Evolutionary conservation across 1,284 basidiomycete species (phyloP).

Genomic region (Puccinia polysora): DNA sequence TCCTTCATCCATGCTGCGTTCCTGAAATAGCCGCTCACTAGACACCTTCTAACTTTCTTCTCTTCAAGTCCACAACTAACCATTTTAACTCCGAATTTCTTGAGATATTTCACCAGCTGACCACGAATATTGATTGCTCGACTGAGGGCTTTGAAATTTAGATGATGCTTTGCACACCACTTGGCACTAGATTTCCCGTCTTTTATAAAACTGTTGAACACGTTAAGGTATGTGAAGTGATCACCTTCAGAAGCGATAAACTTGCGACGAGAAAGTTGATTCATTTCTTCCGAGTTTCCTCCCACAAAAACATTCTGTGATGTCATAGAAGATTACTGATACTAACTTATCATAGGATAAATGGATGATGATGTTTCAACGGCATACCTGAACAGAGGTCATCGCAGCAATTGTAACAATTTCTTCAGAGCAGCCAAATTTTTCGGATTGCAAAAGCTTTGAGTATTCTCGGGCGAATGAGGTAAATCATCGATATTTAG

Average conservation of each 20-base stretch:
- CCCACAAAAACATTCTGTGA: constrained; percentile 72
- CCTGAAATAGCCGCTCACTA: constrained; percentile 87
- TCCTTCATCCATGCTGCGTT: constrained; percentile 83
- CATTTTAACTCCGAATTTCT: constrained; percentile 73
- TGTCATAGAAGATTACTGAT: not conserved
- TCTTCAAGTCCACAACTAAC: constrained; percentile 69
- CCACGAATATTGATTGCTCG: constrained; percentile 83
- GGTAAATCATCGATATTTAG: constrained; percentile 1
- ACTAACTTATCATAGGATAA: not conserved
- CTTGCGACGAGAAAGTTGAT: constrained; percentile 82
- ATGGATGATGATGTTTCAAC: not conserved
- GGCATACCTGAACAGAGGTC: constrained; percentile 73
- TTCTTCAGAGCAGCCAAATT: constrained; percentile 82
- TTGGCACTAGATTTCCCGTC: constrained; percentile 73
- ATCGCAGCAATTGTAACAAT: constrained; percentile 92
- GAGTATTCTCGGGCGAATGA: too few species aligned
- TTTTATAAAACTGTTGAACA: constrained; percentile 82
- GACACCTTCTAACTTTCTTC: constrained; percentile 70
- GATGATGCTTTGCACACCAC: constrained; percentile 86
- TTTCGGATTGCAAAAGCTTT: constrained; percentile 76
- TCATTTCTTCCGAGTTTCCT: constrained; percentile 72
- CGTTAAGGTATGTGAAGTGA: constrained; percentile 83
- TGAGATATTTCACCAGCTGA: constrained; percentile 87
- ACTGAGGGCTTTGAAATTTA: constrained; percentile 87
- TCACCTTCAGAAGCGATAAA: constrained; percentile 98